Percentiles rank a stretch among this genome's conserved stretches.
Evolutionary conservation across 495 filamentous ascomycete genomes (phyloP).

Genomic region (Podospora conica): DNA sequence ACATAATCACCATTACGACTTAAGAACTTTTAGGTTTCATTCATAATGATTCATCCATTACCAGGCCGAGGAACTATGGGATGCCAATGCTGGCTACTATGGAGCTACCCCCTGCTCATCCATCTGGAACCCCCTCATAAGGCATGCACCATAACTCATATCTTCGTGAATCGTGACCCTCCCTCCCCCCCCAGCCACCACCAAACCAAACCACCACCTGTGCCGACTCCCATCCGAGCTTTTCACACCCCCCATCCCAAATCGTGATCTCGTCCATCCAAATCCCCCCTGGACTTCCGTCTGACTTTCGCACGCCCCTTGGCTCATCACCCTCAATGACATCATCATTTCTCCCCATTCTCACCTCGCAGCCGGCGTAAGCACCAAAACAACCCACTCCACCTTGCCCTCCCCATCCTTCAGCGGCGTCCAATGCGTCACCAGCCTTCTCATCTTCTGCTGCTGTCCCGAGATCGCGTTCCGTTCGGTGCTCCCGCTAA

Average conservation of each 20-base stretch:
- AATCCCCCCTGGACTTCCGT: too few species aligned
- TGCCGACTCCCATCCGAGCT: too few species aligned
- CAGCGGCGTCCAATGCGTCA: conserved; percentile 51
- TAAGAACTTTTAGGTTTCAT: background rate
- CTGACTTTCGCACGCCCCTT: too few species aligned
- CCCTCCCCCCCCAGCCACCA: background rate
- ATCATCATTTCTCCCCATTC: background rate
- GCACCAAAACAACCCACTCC: conserved; percentile 41
- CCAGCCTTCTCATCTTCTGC: conserved; percentile 37
- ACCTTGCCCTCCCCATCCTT: conserved; percentile 44
- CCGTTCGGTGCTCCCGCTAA: conserved; percentile 25
- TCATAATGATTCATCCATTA: background rate
- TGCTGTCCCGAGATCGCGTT: conserved; percentile 18
- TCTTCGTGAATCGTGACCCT: background rate
- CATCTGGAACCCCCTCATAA: background rate
- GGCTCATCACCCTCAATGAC: background rate
- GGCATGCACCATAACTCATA: background rate
- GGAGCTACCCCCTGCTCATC: background rate
- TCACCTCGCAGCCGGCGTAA: conserved; percentile 23
- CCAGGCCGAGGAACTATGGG: too few species aligned
- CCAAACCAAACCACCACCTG: background rate
- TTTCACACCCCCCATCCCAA: background rate
- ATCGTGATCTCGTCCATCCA: background rate
- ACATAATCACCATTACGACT: too few species aligned
- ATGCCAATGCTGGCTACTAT: too few species aligned